Evolutionary conservation across 1,139 yeast genomes (phyloP).

Genomic region (Pichia kudriavzevii): DNA sequence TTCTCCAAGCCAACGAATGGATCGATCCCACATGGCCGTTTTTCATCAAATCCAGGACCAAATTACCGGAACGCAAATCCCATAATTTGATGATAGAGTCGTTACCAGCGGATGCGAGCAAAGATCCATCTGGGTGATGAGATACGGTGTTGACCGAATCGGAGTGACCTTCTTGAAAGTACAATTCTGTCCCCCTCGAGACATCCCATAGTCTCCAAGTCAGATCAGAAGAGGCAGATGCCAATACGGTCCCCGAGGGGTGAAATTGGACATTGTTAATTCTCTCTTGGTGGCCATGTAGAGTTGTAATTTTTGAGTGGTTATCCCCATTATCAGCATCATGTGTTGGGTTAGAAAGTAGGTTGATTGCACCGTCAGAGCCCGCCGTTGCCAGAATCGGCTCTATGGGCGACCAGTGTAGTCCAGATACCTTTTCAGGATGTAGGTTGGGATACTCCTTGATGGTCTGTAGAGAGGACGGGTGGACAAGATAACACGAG

Average conservation of each 20-base stretch:
- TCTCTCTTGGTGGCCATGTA: constrained; percentile 47
- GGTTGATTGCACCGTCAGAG: constrained; percentile 48
- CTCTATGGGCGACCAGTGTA: constrained; percentile 50
- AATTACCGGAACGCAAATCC: constrained; percentile 80
- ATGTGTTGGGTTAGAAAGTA: constrained; percentile 24
- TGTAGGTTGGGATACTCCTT: constrained; percentile 30
- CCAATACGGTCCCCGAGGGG: constrained; percentile 49
- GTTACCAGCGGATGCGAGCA: constrained; percentile 70
- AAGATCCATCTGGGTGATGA: constrained; percentile 73
- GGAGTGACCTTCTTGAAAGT: constrained; percentile 79
- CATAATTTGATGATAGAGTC: constrained; percentile 73
- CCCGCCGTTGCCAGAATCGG: constrained; percentile 48
- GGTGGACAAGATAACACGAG: constrained; percentile 42
- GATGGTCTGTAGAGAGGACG: constrained; percentile 30
- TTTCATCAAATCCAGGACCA: constrained; percentile 50
- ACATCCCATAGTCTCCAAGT: constrained; percentile 92
- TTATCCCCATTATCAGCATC: neutral
- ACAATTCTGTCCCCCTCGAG: constrained; percentile 37
- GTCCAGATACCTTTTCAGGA: constrained; percentile 59
- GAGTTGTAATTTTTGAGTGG: constrained; percentile 4
- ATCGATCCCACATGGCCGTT: constrained; percentile 59
- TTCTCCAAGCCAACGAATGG: constrained; percentile 66
- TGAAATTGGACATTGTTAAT: constrained; percentile 62
- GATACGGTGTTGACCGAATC: constrained; percentile 59
- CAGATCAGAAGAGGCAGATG: constrained; percentile 73